phyloP scores from a whole-genome alignment of 139 green algal species.

The Deuterostichococcus epilithicus region DNA sequence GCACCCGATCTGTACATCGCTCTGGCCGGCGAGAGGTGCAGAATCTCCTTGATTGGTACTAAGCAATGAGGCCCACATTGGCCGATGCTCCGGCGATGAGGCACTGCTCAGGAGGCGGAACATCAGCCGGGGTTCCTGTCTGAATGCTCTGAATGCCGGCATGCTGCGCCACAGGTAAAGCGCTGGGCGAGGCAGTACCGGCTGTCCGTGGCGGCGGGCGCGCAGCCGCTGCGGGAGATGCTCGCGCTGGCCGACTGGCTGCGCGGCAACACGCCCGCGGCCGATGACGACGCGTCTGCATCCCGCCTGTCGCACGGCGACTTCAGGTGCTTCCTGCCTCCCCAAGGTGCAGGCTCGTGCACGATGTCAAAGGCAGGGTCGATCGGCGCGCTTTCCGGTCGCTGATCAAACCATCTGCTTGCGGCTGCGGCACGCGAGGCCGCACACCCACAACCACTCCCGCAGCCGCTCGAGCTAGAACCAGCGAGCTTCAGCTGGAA shows the following conservation, averaged over 20 bases:
- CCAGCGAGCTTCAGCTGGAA: background rate
- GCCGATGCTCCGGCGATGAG: too few relatives aligned
- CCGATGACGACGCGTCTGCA: conserved; percentile 34
- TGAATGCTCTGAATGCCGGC: conserved; percentile 12
- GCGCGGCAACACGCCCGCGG: conserved; percentile 55
- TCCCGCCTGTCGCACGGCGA: conserved; percentile 80
- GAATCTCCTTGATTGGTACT: too few relatives aligned
- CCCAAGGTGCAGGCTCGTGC: background rate
- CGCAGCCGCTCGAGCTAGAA: background rate
- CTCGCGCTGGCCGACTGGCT: conserved; percentile 71
- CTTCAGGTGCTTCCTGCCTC: conserved; percentile 42
- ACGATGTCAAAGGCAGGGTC: too few relatives aligned
- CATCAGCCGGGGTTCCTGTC: background rate
- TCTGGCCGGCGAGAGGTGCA: too few relatives aligned
- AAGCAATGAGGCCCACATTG: too few relatives aligned
- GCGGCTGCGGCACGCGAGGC: background rate
- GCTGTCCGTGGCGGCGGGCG: conserved; percentile 23
- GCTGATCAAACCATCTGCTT: background rate
- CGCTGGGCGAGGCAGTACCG: conserved; percentile 77
- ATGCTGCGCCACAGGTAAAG: too few relatives aligned
- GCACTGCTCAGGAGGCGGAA: too few relatives aligned
- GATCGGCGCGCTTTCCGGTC: too few relatives aligned
- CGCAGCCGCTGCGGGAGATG: conserved; percentile 49
- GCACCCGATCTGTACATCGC: background rate
- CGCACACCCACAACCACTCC: background rate